A percentile compares a stretch with the other conserved stretches of the same genome.
Evolutionary conservation across 495 filamentous ascomycete genomes (phyloP).

Genomic region (Talaromyces ruber): DNA sequence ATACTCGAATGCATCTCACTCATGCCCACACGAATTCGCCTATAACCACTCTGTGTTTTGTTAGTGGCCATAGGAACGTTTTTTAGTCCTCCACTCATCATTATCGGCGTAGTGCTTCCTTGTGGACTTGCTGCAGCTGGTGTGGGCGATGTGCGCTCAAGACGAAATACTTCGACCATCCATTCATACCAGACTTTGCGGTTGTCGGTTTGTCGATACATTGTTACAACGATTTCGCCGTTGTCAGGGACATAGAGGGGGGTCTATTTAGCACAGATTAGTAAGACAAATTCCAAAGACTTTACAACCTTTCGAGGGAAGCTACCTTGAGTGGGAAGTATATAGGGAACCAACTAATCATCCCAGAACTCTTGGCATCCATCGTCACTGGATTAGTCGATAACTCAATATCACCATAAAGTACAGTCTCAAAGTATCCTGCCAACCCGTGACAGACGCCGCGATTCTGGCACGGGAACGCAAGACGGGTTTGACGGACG

Average conservation of each 20-base stretch:
- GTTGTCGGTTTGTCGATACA: slow-evolving; percentile 93
- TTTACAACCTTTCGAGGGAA: neutral
- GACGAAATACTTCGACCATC: slow-evolving; percentile 75
- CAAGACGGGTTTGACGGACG: slow-evolving; percentile 60
- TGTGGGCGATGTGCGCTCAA: slow-evolving; percentile 19
- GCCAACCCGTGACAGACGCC: slow-evolving; percentile 87
- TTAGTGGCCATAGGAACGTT: slow-evolving; percentile 20
- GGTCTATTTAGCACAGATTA: slow-evolving; percentile 40
- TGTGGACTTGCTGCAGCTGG: slow-evolving; percentile 9
- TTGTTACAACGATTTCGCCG: slow-evolving; percentile 76
- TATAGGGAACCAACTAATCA: slow-evolving; percentile 99
- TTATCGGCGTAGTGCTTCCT: slow-evolving; percentile 14
- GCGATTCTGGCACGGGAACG: slow-evolving; percentile 61
- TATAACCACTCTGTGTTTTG: slow-evolving; percentile 34
- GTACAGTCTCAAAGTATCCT: slow-evolving; percentile 90
- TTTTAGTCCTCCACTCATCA: slow-evolving; percentile 21
- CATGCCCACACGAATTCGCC: slow-evolving; percentile 64
- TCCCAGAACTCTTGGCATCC: slow-evolving; percentile 82
- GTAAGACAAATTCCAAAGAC: neutral
- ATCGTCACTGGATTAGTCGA: slow-evolving; percentile 91
- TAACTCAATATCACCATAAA: slow-evolving; percentile 78
- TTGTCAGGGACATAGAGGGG: slow-evolving; percentile 82
- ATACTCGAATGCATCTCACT: slow-evolving; percentile 86
- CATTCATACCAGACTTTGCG: slow-evolving; percentile 99
- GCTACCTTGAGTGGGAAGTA: slow-evolving; percentile 91